Evolutionary conservation across 2,329 filamentous ascomycete species (phyloP), one percentile per base, ranked within the genome.

Genomic region (Plenodomus lindquistii): DNA sequence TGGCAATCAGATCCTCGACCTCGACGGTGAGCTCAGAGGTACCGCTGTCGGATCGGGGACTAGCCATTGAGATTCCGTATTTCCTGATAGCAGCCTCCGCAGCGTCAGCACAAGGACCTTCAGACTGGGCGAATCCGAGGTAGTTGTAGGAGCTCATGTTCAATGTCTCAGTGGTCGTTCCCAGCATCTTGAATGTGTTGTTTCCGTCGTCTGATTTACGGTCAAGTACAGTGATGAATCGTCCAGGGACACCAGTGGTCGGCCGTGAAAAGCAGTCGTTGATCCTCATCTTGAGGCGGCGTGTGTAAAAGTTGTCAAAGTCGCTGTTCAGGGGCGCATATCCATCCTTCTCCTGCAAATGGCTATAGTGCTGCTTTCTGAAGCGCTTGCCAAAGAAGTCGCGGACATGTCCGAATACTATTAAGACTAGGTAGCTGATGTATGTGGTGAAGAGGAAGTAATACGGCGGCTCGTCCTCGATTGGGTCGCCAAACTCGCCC

Each of bases 111-210:
- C 94, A 99, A 35, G 94, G 93, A 10, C 94, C 94, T 59, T 97
- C 92, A 0, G 94, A 97, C 73, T 99, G 94, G 42, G 94, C 94
- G 66, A 99, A 99, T 37, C 94, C 94, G 19, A 99, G 88, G 71
- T 99, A 99, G 75, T 99, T 99, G 82, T 99, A 99, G 1, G 94
- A 99, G 78, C 93, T 97, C 87, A 99, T 88, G 76, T 99, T 99
- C 64, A 99, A 79, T 0, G 94, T 97, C 74, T 99, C 91, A 1
- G 93, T 97, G 50, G 85, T 87, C 40, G 91, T 96, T 48, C 94
- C 94, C 1, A 89, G 92, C 73, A 91, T 86, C 70, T 89, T 84
- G 79, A 96, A 99, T 49, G 88, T 87, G 66, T 87, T 82, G 76
- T 99, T 99, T 79, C 90, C 91, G 70, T 99, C 91, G 68, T 93